Percentiles rank a stretch among this genome's conserved stretches.
Evolutionary conservation across 139 green algal genomes (phyloP).

Genomic region (Eudorina sp.): DNA sequence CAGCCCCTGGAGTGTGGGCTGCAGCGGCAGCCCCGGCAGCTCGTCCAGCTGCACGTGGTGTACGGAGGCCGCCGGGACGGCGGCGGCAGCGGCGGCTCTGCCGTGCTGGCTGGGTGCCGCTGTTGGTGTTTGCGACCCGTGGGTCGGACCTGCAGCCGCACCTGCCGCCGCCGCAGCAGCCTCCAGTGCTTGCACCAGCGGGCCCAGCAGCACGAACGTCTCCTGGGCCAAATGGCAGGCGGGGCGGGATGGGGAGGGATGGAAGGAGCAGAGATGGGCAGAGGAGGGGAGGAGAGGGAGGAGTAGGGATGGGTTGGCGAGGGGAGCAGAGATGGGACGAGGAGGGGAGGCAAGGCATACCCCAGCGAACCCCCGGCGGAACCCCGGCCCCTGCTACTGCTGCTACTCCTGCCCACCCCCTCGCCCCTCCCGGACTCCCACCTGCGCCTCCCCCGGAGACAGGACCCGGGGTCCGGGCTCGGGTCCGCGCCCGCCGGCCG

Average conservation of each 20-base stretch:
- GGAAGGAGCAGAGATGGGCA: not conserved
- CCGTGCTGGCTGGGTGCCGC: not conserved
- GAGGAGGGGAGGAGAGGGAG: too few species aligned
- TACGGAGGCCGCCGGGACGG: not conserved
- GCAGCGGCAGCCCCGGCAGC: conserved; percentile 48
- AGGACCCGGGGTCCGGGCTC: not conserved
- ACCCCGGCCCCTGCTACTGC: not conserved
- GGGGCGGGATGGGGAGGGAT: not conserved
- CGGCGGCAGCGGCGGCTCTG: not conserved
- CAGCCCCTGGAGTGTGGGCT: conserved; percentile 78
- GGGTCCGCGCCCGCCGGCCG: too few species aligned
- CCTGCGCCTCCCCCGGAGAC: not conserved
- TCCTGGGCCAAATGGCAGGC: not conserved
- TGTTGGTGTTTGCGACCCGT: not conserved
- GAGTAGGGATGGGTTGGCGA: too few species aligned
- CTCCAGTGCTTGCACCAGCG: not conserved
- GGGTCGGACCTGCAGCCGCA: too few species aligned
- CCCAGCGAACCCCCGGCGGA: not conserved
- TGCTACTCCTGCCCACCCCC: not conserved
- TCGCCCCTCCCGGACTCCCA: not conserved
- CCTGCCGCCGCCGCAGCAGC: too few species aligned
- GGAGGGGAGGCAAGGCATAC: too few species aligned
- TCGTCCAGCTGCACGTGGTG: conserved; percentile 16
- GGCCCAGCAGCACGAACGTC: not conserved
- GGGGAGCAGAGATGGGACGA: too few species aligned